Percentiles rank a stretch among this genome's conserved stretches.
Evolutionary conservation across 495 filamentous ascomycete species (phyloP).

Genomic region (Penicillium diatomitis): DNA sequence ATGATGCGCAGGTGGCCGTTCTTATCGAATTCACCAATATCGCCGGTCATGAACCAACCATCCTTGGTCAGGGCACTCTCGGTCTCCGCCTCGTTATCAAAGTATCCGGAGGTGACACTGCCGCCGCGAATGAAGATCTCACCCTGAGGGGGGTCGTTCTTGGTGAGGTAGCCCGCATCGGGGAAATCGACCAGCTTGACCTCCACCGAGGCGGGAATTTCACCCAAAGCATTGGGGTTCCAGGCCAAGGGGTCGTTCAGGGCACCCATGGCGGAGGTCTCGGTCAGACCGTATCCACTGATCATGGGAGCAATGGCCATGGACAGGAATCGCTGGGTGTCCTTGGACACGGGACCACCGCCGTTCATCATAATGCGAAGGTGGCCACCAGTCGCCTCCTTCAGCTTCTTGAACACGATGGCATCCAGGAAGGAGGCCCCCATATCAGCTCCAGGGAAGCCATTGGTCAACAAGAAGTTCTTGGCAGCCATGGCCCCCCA

Average conservation of each 20-base stretch:
- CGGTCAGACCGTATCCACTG: constrained; percentile 90
- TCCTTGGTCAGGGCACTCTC: constrained; percentile 62
- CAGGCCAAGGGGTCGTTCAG: constrained; percentile 85
- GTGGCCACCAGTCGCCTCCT: constrained; percentile 78
- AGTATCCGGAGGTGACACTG: constrained; percentile 65
- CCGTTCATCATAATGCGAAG: constrained; percentile 79
- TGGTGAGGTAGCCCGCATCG: constrained; percentile 83
- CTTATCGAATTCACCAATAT: constrained; percentile 83
- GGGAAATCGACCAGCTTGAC: constrained; percentile 92
- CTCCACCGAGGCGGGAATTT: constrained; percentile 73
- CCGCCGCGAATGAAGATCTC: constrained; percentile 88
- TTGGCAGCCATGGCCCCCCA: constrained; percentile 87
- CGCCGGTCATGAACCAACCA: constrained; percentile 94
- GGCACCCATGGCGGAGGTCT: constrained; percentile 89
- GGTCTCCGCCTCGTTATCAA: constrained; percentile 76
- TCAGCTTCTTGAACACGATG: constrained; percentile 82
- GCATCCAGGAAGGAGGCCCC: constrained; percentile 61
- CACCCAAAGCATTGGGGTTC: constrained; percentile 73
- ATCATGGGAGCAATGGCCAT: constrained; percentile 86
- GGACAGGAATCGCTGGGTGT: constrained; percentile 80
- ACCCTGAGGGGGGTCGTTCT: constrained; percentile 85
- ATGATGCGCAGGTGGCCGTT: constrained; percentile 81
- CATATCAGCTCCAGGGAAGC: constrained; percentile 60
- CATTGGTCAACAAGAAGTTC: constrained; percentile 62
- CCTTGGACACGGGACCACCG: constrained; percentile 76